Conservation (phyloP, 116 monocot genomes). For the Trichopus zeylanicus region DNA sequence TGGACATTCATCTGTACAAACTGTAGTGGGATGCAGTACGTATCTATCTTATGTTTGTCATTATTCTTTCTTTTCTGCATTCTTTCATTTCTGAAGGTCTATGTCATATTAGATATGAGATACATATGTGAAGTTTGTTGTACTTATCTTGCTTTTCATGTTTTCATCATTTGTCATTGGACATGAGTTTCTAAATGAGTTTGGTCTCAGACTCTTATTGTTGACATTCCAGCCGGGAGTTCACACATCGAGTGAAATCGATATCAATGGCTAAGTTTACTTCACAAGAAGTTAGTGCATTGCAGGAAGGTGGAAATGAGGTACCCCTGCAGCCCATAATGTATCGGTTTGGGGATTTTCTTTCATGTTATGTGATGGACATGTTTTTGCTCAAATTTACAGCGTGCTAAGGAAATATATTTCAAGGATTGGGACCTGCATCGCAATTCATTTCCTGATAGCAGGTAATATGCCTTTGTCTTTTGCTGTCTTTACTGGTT, state of each 20-base stretch:
- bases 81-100: background rate
- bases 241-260: constrained; percentile 96
- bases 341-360: background rate
- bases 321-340: constrained; percentile 15
- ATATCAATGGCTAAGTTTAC: constrained; percentile 99
- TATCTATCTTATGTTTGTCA: background rate
- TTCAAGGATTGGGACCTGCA: constrained; percentile 94
- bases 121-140: constrained; percentile 1
- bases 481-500: constrained; percentile 6
- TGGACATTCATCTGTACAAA: constrained; percentile 93
- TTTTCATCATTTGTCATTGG: background rate
- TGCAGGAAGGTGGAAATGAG: constrained; percentile 98
- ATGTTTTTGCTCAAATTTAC: constrained; percentile 1
- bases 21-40: constrained; percentile 98
- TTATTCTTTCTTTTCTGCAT: background rate
- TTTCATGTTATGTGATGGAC: background rate
- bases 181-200: background rate
- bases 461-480: constrained; percentile 38
- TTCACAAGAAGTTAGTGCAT: constrained; percentile 86
- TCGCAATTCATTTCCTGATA: constrained; percentile 74
- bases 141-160: background rate
- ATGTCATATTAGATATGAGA: background rate
- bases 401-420: constrained; percentile 81
- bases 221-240: constrained; percentile 68
- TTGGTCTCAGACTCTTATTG: background rate